Percentiles rank a stretch among this genome's conserved stretches.
Evolutionary conservation across 768 basidiomycete species (phyloP).

Genomic region (Boletus tylopilopsis): DNA sequence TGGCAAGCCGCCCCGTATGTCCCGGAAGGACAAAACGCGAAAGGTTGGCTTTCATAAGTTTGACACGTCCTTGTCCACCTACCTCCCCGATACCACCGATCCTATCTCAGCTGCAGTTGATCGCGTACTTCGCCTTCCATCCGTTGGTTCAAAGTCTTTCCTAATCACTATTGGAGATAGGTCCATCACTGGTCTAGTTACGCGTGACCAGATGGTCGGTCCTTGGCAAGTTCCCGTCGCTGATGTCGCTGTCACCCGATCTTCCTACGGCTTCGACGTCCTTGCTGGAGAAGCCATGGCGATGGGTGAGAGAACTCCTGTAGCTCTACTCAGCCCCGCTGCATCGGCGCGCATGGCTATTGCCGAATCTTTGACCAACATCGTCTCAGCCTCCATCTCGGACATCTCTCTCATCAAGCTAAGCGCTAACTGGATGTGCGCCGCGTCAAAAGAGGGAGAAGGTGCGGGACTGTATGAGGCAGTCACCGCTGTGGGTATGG

Average conservation of each 20-base stretch:
- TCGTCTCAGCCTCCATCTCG: constrained; percentile 74
- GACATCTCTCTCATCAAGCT: constrained; percentile 78
- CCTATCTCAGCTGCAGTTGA: constrained; percentile 62
- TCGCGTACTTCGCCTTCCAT: constrained; percentile 86
- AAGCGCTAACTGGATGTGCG: constrained; percentile 99
- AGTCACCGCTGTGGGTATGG: constrained; percentile 85
- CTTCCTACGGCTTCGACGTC: constrained; percentile 89
- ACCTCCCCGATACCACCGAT: constrained; percentile 51
- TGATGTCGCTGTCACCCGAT: constrained; percentile 94
- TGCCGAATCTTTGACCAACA: constrained; percentile 89
- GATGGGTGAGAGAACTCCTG: constrained; percentile 93
- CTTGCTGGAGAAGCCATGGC: constrained; percentile 93
- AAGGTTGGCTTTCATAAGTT: constrained; percentile 48
- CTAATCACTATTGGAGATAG: constrained; percentile 98
- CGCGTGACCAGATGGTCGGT: constrained; percentile 98
- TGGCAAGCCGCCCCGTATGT: constrained; percentile 93
- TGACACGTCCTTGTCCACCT: constrained; percentile 65
- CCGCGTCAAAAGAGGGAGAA: constrained; percentile 84
- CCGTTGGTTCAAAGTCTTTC: constrained; percentile 95
- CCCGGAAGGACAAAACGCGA: constrained; percentile 58
- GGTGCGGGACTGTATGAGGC: constrained; percentile 89
- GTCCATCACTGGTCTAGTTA: constrained; percentile 88
- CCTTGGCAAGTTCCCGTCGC: constrained; percentile 98
- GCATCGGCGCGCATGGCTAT: constrained; percentile 97
- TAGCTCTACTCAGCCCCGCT: constrained; percentile 82